phyloP scores from a whole-genome alignment of 2,329 filamentous ascomycete species.

The Paraconiothyrium sp. region DNA sequence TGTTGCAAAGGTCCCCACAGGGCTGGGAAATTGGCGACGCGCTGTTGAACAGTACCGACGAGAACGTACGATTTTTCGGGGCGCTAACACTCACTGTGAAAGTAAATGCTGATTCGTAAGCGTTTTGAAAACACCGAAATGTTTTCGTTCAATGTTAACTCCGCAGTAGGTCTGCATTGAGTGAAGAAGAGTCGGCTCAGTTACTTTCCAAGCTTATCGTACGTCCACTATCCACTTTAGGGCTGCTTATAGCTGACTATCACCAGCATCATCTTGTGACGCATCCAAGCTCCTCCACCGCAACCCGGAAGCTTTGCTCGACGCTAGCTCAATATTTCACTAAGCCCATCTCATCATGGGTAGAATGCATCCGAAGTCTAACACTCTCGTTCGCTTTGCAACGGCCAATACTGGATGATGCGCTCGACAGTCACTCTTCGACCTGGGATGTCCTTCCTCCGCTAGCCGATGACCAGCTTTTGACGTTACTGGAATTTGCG shows the following conservation, averaged over 20 bases:
- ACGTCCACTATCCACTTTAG: slow-evolving; percentile 16
- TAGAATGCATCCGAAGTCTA: slow-evolving; percentile 71
- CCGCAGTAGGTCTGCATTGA: slow-evolving; percentile 35
- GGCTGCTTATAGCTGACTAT: slow-evolving; percentile 20
- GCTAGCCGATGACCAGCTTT: slow-evolving; percentile 62
- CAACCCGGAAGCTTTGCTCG: slow-evolving; percentile 79
- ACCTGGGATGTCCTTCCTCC: slow-evolving; percentile 57
- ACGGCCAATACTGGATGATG: slow-evolving; percentile 59
- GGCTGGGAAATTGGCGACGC: slow-evolving; percentile 88
- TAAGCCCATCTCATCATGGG: slow-evolving; percentile 74
- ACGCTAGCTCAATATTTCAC: slow-evolving; percentile 79
- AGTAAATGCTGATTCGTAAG: slow-evolving; percentile 86
- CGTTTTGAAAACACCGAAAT: slow-evolving; percentile 5
- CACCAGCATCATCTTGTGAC: slow-evolving; percentile 42
- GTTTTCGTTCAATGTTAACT: background rate
- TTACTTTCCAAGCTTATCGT: slow-evolving; percentile 50
- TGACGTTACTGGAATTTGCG: slow-evolving; percentile 72
- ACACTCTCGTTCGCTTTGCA: slow-evolving; percentile 64
- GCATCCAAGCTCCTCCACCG: slow-evolving; percentile 62
- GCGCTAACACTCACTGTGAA: slow-evolving; percentile 94
- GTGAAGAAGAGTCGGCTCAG: slow-evolving; percentile 46
- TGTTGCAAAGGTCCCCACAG: slow-evolving; percentile 78
- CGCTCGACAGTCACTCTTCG: slow-evolving; percentile 55
- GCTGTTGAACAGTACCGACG: slow-evolving; percentile 73
- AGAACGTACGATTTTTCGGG: slow-evolving; percentile 89